Conservation (phyloP, 2,329 filamentous ascomycete genomes). For the Neonectria hederae region DNA sequence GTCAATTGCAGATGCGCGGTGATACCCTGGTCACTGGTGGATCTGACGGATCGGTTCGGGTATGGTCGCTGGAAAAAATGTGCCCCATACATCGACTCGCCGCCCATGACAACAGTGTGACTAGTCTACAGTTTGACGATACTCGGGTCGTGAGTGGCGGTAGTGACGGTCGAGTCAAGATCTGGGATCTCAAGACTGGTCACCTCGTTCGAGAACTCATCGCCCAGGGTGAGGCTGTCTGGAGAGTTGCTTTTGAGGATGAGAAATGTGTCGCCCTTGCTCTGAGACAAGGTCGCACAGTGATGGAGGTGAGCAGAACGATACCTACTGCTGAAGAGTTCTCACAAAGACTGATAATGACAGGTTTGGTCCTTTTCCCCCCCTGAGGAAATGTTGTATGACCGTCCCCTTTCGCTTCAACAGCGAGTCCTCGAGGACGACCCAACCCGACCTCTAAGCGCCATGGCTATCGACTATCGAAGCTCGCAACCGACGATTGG, state of each 20-base stretch:
- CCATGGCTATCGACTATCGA: conserved; percentile 58
- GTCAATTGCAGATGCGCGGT: conserved; percentile 93
- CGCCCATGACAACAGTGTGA: conserved; percentile 98
- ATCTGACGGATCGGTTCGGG: conserved; percentile 93
- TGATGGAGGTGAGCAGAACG: conserved; percentile 89
- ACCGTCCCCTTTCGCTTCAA: conserved; percentile 61
- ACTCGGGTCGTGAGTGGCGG: conserved; percentile 94
- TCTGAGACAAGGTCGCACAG: conserved; percentile 81
- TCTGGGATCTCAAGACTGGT: conserved; percentile 95
- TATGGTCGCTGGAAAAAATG: conserved; percentile 94
- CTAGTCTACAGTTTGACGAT: conserved; percentile 96
- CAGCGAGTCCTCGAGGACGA: conserved; percentile 57
- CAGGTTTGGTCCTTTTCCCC: conserved; percentile 97
- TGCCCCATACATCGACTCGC: conserved; percentile 92
- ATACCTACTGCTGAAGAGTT: not conserved
- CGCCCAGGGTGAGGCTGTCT: conserved; percentile 91
- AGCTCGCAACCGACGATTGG: conserved; percentile 42
- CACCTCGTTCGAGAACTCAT: conserved; percentile 91
- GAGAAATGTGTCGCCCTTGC: conserved; percentile 98
- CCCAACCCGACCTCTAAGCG: conserved; percentile 61
- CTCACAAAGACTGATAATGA: conserved; percentile 42
- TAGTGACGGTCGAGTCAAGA: conserved; percentile 96
- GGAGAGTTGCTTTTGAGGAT: conserved; percentile 97
- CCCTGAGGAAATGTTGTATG: conserved; percentile 72
- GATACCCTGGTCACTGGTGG: conserved; percentile 96